phyloP scores from a whole-genome alignment of 129 eudicot genomes.

The Oenanthe sinensis region DNA sequence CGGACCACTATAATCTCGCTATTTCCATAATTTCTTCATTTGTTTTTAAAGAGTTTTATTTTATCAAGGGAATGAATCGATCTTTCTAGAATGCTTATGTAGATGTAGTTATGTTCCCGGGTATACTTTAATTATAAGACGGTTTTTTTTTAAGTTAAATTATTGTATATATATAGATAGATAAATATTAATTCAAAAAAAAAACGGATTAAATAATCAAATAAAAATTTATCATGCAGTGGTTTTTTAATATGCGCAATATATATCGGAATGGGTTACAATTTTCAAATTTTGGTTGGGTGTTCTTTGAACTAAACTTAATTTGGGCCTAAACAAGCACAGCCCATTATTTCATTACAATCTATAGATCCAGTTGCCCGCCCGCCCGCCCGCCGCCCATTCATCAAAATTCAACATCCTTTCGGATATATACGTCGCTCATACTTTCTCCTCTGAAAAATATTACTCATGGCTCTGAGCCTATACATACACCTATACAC shows the following conservation, averaged over 20 bases:
- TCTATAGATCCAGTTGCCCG: neutral
- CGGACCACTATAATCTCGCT: neutral
- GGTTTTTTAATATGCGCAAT: no score
- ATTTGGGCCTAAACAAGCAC: neutral
- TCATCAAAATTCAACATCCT: neutral
- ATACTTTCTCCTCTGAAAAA: neutral
- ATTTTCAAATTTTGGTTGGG: no score
- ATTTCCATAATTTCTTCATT: neutral
- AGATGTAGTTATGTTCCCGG: no score
- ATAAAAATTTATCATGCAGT: no score
- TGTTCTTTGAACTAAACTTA: no score
- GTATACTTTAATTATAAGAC: no score
- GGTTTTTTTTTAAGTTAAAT: no score
- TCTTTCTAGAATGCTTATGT: neutral
- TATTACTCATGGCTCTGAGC: neutral
- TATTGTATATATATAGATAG: no score
- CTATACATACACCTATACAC: no score
- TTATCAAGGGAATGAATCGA: neutral
- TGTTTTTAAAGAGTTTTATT: neutral
- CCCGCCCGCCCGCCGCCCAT: constrained; percentile 8
- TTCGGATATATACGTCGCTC: neutral
- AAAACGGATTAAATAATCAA: no score
- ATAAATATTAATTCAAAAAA: no score
- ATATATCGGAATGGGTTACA: no score
- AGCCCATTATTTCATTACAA: neutral